Evolutionary conservation across 2,329 filamentous ascomycete genomes (phyloP).

Genomic region (Chaetomiaceae sp.): DNA sequence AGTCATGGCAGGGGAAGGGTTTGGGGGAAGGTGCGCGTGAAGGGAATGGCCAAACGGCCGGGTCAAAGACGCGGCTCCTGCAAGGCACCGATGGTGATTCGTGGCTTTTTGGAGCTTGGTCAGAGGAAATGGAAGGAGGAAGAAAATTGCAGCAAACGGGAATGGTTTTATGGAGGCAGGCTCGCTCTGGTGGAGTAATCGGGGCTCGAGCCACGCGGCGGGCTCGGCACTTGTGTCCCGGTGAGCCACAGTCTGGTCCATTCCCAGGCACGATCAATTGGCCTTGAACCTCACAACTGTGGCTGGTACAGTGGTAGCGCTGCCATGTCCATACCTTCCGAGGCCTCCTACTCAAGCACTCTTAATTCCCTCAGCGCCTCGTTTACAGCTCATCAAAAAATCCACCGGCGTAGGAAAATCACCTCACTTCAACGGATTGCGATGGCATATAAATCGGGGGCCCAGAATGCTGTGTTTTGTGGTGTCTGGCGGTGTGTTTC

Average conservation of each 20-base stretch:
- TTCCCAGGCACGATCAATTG: background rate
- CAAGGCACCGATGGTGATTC: conserved; percentile 25
- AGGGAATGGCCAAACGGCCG: conserved; percentile 12
- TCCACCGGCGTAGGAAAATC: too few relatives aligned
- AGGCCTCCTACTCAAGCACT: too few relatives aligned
- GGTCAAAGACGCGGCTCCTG: conserved; percentile 15
- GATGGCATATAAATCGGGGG: too few relatives aligned
- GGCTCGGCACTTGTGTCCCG: conserved; percentile 4
- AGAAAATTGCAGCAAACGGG: conserved; percentile 21
- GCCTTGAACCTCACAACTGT: background rate
- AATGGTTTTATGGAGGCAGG: conserved; percentile 22
- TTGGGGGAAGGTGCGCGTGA: conserved; percentile 1
- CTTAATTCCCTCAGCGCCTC: too few relatives aligned
- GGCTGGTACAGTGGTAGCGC: background rate
- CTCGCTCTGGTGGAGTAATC: conserved; percentile 20
- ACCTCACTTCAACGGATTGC: too few relatives aligned
- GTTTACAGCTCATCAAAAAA: too few relatives aligned
- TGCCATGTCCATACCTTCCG: too few relatives aligned
- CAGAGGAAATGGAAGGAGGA: conserved; percentile 15
- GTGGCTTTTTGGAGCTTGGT: conserved; percentile 26
- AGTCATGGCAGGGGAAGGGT: conserved; percentile 15
- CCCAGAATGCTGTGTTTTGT: too few relatives aligned
- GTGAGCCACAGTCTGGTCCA: background rate
- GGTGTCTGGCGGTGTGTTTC: too few relatives aligned
- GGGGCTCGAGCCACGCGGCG: conserved; percentile 16